Conservation (phyloP, 441 rosid species). For the Arabidopsis hybrid region DNA sequence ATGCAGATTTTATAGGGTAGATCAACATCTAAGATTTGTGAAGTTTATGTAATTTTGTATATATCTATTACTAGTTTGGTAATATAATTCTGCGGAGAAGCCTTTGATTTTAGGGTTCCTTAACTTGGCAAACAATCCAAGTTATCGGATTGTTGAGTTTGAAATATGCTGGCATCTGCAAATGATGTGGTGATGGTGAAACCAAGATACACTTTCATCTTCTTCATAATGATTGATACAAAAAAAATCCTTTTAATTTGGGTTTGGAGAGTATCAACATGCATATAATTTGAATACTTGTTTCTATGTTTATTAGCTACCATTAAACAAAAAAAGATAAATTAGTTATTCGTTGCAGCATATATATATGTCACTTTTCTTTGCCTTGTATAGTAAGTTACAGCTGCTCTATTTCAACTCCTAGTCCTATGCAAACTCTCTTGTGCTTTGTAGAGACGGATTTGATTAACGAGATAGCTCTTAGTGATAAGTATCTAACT, state of each 20-base stretch:
- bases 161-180: slow-evolving; percentile 2
- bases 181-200: background rate
- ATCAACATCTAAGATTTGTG: slow-evolving; percentile 24
- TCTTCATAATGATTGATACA: background rate
- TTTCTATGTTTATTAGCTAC: background rate
- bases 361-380: too few relatives aligned
- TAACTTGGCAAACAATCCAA: slow-evolving; percentile 6
- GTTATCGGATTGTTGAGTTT: slow-evolving; percentile 19
- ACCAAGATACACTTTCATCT: background rate
- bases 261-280: background rate
- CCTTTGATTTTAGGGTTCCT: slow-evolving; percentile 25
- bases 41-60: slow-evolving; percentile 26
- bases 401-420: too few relatives aligned
- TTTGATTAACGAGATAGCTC: too few relatives aligned
- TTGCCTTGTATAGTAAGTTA: too few relatives aligned
- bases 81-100: slow-evolving; percentile 2
- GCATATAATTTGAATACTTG: background rate
- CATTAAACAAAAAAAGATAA: too few relatives aligned
- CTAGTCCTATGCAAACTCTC: too few relatives aligned
- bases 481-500: background rate
- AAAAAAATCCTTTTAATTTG: background rate
- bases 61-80: slow-evolving; percentile 27
- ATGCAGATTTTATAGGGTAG: slow-evolving; percentile 29
- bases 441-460: too few relatives aligned
- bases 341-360: too few relatives aligned